phyloP scores from a whole-genome alignment of 1,139 yeast species.

The Blastobotrys arbuscula region DNA sequence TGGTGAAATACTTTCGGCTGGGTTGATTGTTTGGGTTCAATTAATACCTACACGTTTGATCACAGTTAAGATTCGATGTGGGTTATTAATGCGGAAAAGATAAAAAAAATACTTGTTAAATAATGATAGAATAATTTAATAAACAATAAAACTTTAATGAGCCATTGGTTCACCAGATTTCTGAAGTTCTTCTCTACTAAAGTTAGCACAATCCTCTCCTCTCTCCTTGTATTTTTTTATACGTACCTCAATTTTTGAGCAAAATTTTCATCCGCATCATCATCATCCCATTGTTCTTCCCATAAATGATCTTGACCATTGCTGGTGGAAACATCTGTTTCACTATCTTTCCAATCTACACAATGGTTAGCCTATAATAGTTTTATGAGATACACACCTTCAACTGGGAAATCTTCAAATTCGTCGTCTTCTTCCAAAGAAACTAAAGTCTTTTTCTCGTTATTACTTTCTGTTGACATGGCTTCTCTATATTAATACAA shows the following conservation, averaged over 20 bases:
- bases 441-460: constrained; percentile 34
- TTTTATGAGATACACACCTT: constrained; percentile 44
- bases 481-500: neutral
- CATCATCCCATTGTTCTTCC: constrained; percentile 98
- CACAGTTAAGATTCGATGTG: too few species aligned
- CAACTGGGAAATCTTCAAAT: constrained; percentile 91
- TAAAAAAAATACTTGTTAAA: neutral
- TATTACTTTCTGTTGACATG: constrained; percentile 6
- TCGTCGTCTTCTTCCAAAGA: constrained; percentile 89
- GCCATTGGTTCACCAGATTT: constrained; percentile 19
- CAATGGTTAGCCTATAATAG: constrained; percentile 8
- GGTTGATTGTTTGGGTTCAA: too few species aligned
- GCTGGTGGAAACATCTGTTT: constrained; percentile 38
- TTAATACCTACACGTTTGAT: too few species aligned
- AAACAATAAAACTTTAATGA: constrained; percentile 2
- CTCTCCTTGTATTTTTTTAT: neutral
- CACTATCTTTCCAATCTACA: constrained; percentile 48
- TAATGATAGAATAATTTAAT: neutral
- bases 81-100: neutral
- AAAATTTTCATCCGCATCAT: constrained; percentile 75
- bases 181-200: constrained; percentile 25
- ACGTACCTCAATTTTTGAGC: constrained; percentile 58
- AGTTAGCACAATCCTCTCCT: too few species aligned
- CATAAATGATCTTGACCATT: constrained; percentile 49
- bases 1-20: too few species aligned